A percentile compares a stretch with the other conserved stretches of the same genome.
Conservation (phyloP, 208 protist species). For the Leptomonas pyrrhocoris region DNA sequence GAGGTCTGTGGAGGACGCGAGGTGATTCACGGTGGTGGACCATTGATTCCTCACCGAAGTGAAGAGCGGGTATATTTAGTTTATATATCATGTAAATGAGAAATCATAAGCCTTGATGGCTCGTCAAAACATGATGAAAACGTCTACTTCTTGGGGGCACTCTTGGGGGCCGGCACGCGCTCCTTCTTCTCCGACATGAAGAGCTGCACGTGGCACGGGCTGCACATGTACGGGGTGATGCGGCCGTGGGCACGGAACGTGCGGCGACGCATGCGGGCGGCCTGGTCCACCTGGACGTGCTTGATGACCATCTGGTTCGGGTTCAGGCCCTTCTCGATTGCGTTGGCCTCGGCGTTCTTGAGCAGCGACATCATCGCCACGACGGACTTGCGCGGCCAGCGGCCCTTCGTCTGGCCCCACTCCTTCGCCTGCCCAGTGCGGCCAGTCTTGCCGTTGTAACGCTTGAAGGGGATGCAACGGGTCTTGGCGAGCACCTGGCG, state of each 20-base stretch:
- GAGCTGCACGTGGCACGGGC: slow-evolving; percentile 90
- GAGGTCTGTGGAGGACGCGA: no score
- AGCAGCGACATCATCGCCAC: slow-evolving; percentile 87
- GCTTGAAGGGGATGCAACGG: slow-evolving; percentile 94
- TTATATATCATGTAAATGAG: no score
- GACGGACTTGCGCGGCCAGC: slow-evolving; percentile 95
- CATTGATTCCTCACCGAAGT: no score
- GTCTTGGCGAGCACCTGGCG: slow-evolving; percentile 94
- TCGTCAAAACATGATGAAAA: no score
- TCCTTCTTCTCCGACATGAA: slow-evolving; percentile 90
- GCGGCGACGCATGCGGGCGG: slow-evolving; percentile 90
- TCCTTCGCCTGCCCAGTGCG: slow-evolving; percentile 93
- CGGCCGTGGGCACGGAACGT: slow-evolving; percentile 96
- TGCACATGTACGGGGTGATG: slow-evolving; percentile 95
- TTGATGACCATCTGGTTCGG: slow-evolving; percentile 92
- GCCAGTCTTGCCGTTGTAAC: slow-evolving; percentile 93
- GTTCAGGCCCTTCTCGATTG: slow-evolving; percentile 90
- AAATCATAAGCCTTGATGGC: no score
- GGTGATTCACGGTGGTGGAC: no score
- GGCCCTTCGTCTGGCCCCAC: slow-evolving; percentile 91
- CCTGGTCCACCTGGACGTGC: slow-evolving; percentile 93
- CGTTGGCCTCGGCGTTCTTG: slow-evolving; percentile 93
- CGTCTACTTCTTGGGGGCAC: slow-evolving; percentile 88
- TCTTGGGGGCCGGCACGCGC: slow-evolving; percentile 82
- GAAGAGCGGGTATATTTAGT: no score